These are phyloP conservation scores for Chaetomium globosum DNA, from an alignment of 2,329 filamentous ascomycete genomes.

Conservation along the genomic window DNA sequence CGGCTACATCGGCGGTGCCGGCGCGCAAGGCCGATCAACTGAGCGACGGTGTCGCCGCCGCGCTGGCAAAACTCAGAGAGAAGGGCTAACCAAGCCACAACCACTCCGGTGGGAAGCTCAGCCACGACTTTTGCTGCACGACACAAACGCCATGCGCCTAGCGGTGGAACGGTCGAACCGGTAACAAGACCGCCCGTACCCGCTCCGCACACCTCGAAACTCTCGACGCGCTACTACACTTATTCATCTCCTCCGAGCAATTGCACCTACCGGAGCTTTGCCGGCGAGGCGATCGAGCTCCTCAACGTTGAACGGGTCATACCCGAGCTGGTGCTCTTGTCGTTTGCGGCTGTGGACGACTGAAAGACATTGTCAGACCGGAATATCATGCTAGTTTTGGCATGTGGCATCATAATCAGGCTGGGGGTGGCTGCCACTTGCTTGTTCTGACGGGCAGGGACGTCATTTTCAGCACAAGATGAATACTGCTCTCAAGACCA, in stretches of 20 bases:
- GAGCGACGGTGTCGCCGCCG: conserved; percentile 62
- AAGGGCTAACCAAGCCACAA: conserved; percentile 39
- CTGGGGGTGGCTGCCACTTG: too few species aligned
- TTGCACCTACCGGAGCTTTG: neutral
- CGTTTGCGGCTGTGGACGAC: neutral
- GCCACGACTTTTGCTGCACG: conserved; percentile 8
- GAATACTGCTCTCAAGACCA: neutral
- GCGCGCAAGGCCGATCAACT: conserved; percentile 49
- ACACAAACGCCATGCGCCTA: conserved; percentile 18
- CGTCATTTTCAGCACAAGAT: neutral
- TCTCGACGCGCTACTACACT: neutral
- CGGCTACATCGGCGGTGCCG: conserved; percentile 29
- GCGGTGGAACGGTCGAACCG: conserved; percentile 7
- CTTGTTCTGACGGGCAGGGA: too few species aligned
- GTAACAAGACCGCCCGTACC: neutral
- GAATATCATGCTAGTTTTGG: neutral
- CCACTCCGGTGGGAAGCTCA: neutral
- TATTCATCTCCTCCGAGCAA: neutral
- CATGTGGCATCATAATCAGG: neutral
- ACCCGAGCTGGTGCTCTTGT: neutral
- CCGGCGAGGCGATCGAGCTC: neutral
- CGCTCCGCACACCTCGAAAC: neutral
- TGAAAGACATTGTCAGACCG: neutral
- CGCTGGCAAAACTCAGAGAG: conserved; percentile 61
- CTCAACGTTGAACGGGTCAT: neutral